Evolutionary conservation across 371 early-diverging fungal genomes (phyloP), one percentile per base, ranked within the genome.

Genomic region (Actinomortierella ambigua): DNA sequence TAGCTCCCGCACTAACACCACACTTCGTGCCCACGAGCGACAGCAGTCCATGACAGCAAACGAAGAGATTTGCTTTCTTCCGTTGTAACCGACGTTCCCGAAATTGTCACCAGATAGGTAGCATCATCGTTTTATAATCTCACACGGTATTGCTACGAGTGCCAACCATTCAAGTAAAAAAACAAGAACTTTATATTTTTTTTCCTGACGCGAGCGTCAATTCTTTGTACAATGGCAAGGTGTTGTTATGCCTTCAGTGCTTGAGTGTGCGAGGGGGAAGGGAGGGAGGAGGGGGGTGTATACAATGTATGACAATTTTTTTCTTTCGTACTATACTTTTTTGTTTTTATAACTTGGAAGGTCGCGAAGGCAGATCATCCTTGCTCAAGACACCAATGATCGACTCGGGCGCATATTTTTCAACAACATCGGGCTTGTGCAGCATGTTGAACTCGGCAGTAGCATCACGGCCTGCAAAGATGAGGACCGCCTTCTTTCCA

Each of bases 361-460:
- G 73, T 50, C 73, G 73, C n/a, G 73, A 52, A 15, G 73, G 73
- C 63, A 71, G 52, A 50, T 63, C 59, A 43, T 83, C 81, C 59
- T 81, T 78, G 68, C 85, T 82, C 29, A 87, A 76, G 28, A 81
- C 81, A 64, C 95, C 95, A 69, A 93, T 90, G 71, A 93, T 75
- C 52, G 89, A 87, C 59, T 90, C 82, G 43, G 93, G 91, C 15
- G 95, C 93, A 67, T 95, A 95, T 81, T 93, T 93, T 63, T 88
- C 84, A 60, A 95, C 90, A 28, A 95, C 95, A 63, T 93, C 90
- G 48, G 84, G 80, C 79, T 91, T 93, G 82, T 92, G 96, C 77
- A 91, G 82, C 95, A 94, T 95, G 82, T 93, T 92, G 85, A 95
- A 93, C 78, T 93, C 94, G 59, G 90, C 93, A 20, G 90, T 89